Evolutionary conservation across 2,329 filamentous ascomycete genomes (phyloP).

Genomic region (Dactylellina parvicollis): DNA sequence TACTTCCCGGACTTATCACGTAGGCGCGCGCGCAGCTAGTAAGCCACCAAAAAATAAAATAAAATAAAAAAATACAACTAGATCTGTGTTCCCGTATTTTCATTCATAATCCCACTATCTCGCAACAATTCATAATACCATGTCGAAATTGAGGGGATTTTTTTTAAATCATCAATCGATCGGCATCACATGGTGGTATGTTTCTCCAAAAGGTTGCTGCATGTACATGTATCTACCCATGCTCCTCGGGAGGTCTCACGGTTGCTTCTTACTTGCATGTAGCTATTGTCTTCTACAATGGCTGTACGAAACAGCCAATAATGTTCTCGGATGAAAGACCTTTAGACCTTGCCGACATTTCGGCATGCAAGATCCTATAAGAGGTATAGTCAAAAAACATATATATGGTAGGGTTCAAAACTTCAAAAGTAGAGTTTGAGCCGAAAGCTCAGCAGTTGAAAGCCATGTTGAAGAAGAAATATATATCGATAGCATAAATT

Average conservation of each 20-base stretch:
- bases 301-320: neutral
- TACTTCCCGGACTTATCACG: slow-evolving; percentile 4
- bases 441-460: neutral
- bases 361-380: neutral
- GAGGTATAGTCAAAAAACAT: neutral
- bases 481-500: neutral
- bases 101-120: neutral
- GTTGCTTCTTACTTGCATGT: neutral
- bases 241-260: neutral
- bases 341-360: neutral
- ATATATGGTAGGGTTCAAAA: neutral
- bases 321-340: neutral
- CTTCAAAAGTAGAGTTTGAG: neutral
- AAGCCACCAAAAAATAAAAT: neutral
- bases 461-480: neutral
- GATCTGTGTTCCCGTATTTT: neutral
- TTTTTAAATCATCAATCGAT: slow-evolving; percentile 1
- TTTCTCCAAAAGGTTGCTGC: neutral
- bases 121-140: neutral
- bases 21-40: neutral
- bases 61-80: neutral
- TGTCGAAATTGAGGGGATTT: neutral
- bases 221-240: neutral
- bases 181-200: slow-evolving; percentile 10
- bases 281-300: neutral